phyloP scores from a whole-genome alignment of 495 filamentous ascomycete species.

The Talaromyces trachyspermus region DNA sequence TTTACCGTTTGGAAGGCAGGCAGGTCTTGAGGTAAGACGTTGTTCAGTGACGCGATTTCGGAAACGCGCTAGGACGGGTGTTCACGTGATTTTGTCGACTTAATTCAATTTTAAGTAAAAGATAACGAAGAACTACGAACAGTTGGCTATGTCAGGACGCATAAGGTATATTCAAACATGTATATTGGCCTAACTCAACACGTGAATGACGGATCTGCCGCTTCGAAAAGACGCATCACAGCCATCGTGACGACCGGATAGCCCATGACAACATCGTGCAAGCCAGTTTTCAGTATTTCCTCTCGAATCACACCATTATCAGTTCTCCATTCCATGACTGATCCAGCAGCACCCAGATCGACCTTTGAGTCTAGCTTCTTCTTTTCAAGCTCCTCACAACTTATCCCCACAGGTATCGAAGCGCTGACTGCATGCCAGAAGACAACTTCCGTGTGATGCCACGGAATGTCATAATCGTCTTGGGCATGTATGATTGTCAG shows the following conservation, averaged over 20 bases:
- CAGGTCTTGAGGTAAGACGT: not conserved
- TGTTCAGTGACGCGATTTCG: not conserved
- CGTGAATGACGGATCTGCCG: constrained; percentile 16
- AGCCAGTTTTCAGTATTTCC: constrained; percentile 42
- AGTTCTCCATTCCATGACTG: constrained; percentile 38
- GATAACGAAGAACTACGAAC: too few relatives aligned
- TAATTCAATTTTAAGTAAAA: too few relatives aligned
- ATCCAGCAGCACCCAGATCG: constrained; percentile 38
- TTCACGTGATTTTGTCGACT: not conserved
- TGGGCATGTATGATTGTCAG: constrained; percentile 28
- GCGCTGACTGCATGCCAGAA: constrained; percentile 42
- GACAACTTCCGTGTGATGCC: constrained; percentile 27
- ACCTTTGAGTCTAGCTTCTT: constrained; percentile 24
- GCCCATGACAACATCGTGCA: constrained; percentile 47
- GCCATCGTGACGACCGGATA: constrained; percentile 42
- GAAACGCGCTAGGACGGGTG: not conserved
- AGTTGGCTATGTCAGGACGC: too few relatives aligned
- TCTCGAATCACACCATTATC: constrained; percentile 37
- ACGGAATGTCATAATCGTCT: constrained; percentile 35
- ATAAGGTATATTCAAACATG: not conserved
- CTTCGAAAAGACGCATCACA: constrained; percentile 32
- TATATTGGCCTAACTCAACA: constrained; percentile 6
- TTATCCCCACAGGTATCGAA: constrained; percentile 18
- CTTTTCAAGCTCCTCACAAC: constrained; percentile 27
- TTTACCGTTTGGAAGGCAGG: not conserved